Percentiles rank a stretch among this genome's conserved stretches.
phyloP scores from a whole-genome alignment of 768 basidiomycete genomes.

The Tubosaeta sp. region DNA sequence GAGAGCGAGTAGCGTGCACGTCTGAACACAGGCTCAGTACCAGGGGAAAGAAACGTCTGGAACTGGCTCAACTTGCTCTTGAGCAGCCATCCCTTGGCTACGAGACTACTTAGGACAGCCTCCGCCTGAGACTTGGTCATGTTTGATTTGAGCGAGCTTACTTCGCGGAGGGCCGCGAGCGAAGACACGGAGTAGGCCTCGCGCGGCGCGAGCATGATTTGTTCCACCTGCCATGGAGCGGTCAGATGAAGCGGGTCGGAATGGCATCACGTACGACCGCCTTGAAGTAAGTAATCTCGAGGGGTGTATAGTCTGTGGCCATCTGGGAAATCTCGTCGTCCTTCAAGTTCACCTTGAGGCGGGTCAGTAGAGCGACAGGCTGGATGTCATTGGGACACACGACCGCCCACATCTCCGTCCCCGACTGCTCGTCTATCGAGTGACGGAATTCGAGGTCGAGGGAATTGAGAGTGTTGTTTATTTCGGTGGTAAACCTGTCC shows the following conservation, averaged over 20 bases:
- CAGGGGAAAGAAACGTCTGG: neutral
- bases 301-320: constrained; percentile 76
- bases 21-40: constrained; percentile 30
- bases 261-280: constrained; percentile 52
- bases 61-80: constrained; percentile 63
- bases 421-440: constrained; percentile 58
- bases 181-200: constrained; percentile 76
- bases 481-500: constrained; percentile 51
- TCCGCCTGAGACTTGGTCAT: constrained; percentile 78
- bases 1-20: constrained; percentile 74
- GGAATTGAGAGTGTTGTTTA: constrained; percentile 63
- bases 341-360: constrained; percentile 68
- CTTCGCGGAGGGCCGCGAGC: constrained; percentile 70
- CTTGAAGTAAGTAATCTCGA: constrained; percentile 83
- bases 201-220: constrained; percentile 78
- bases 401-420: constrained; percentile 61
- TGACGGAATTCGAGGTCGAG: constrained; percentile 72
- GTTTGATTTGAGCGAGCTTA: constrained; percentile 50
- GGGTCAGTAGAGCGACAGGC: neutral
- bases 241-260: neutral
- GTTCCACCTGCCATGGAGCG: constrained; percentile 61
- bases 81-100: constrained; percentile 74
- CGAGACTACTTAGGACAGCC: constrained; percentile 69
- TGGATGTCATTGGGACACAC: constrained; percentile 38
- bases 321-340: constrained; percentile 80